Evolutionary conservation across 768 basidiomycete species (phyloP).

Genomic region (Leccinum boreale): DNA sequence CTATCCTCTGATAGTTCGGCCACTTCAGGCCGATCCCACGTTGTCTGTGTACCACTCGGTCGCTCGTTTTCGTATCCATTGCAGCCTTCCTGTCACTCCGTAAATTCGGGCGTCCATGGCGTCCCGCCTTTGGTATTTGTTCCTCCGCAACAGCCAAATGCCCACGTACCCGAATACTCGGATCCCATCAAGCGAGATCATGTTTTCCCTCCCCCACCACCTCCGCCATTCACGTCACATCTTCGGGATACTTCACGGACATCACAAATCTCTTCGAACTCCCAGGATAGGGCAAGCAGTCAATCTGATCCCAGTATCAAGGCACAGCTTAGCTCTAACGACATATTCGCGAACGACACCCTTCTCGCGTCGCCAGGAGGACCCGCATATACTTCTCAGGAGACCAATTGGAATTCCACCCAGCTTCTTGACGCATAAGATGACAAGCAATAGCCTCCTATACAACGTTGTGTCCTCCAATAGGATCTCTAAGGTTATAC

Average conservation of each 20-base stretch:
- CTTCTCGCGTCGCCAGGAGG: slow-evolving; percentile 1
- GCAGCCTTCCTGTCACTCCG: neutral
- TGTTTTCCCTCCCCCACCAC: neutral
- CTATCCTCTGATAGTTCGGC: neutral
- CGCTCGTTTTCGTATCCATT: neutral
- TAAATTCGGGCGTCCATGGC: neutral
- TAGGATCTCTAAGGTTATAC: slow-evolving; percentile 2
- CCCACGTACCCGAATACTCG: neutral
- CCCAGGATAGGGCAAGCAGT: slow-evolving; percentile 2
- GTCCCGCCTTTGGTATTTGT: neutral
- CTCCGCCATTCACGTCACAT: neutral
- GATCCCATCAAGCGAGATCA: slow-evolving; percentile 1
- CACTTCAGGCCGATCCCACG: neutral
- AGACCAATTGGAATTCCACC: neutral
- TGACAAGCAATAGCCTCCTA: neutral
- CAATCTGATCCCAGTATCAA: slow-evolving; percentile 4
- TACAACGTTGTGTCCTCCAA: neutral
- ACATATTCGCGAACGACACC: slow-evolving; percentile 7
- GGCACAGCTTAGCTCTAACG: slow-evolving; percentile 7
- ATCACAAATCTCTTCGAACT: neutral
- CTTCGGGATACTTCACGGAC: neutral
- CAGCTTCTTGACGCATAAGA: neutral
- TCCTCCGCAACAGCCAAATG: neutral
- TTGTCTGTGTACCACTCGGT: neutral
- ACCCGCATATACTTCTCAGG: slow-evolving; percentile 3